phyloP scores from a whole-genome alignment of 805 yeast species.

The Pichia nakasei region DNA sequence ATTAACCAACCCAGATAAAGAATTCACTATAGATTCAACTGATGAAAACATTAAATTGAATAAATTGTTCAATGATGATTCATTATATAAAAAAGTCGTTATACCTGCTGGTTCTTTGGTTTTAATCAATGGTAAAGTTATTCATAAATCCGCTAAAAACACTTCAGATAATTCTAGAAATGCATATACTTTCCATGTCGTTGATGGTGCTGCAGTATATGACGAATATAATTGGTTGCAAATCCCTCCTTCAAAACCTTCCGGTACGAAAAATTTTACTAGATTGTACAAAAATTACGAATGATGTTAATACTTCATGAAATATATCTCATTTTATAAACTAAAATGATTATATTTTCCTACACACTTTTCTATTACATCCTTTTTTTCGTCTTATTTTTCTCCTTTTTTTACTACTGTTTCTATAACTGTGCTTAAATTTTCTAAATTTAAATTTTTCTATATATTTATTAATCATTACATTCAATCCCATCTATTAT shows the following conservation, averaged over 20 bases:
- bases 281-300: slow-evolving; percentile 28
- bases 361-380: not conserved
- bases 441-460: not conserved
- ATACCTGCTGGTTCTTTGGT: slow-evolving; percentile 69
- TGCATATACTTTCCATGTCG: slow-evolving; percentile 74
- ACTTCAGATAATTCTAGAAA: slow-evolving; percentile 47
- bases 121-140: slow-evolving; percentile 59
- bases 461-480: not conserved
- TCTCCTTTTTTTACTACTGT: not conserved
- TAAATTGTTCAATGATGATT: slow-evolving; percentile 26
- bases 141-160: slow-evolving; percentile 65
- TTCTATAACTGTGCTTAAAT: no score
- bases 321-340: not conserved
- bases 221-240: slow-evolving; percentile 71
- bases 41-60: slow-evolving; percentile 19
- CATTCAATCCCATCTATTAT: not conserved
- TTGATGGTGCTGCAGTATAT: slow-evolving; percentile 56
- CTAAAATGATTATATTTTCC: no score
- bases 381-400: not conserved
- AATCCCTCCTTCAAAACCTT: slow-evolving; percentile 45
- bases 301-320: not conserved
- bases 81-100: slow-evolving; percentile 40
- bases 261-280: slow-evolving; percentile 54
- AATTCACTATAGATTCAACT: slow-evolving; percentile 11
- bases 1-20: slow-evolving; percentile 14